phyloP scores from a whole-genome alignment of 805 yeast species.

The Candida insectorum region DNA sequence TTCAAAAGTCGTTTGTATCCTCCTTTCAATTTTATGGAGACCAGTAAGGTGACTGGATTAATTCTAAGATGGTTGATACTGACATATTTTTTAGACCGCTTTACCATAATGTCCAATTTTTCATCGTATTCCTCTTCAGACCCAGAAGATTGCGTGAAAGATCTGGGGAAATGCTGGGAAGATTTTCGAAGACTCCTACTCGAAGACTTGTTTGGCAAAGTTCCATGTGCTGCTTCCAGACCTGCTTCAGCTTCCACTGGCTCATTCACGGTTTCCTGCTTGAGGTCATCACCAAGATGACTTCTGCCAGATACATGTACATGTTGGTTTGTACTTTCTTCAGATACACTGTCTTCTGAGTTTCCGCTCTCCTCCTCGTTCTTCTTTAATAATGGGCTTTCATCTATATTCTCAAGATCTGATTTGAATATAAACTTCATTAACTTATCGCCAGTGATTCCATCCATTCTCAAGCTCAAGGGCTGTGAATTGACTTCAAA shows the following conservation, averaged over 20 bases:
- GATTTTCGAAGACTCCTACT: not conserved
- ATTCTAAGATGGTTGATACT: slow-evolving; percentile 57
- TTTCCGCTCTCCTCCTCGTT: slow-evolving; percentile 6
- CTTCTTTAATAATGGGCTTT: slow-evolving; percentile 15
- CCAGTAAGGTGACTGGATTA: slow-evolving; percentile 24
- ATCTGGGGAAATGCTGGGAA: slow-evolving; percentile 3
- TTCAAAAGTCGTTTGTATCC: slow-evolving; percentile 36
- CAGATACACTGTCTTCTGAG: slow-evolving; percentile 5
- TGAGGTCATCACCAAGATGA: not conserved
- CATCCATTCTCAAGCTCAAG: slow-evolving; percentile 36
- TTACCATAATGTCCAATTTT: slow-evolving; percentile 58
- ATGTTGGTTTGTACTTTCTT: not conserved
- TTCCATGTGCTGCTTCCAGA: no score
- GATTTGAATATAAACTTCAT: slow-evolving; percentile 34
- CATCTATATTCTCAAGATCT: slow-evolving; percentile 18
- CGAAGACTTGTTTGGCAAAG: not conserved
- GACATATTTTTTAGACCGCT: slow-evolving; percentile 69
- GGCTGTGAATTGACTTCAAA: slow-evolving; percentile 36
- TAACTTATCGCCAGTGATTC: slow-evolving; percentile 36
- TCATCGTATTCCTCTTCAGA: slow-evolving; percentile 18
- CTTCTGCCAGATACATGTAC: not conserved
- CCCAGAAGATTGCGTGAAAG: slow-evolving; percentile 8
- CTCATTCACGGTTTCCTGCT: no score
- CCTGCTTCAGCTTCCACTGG: not conserved
- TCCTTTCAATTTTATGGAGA: slow-evolving; percentile 31